phyloP scores from a whole-genome alignment of 345 rosid species.

The Citropsis articulata region DNA sequence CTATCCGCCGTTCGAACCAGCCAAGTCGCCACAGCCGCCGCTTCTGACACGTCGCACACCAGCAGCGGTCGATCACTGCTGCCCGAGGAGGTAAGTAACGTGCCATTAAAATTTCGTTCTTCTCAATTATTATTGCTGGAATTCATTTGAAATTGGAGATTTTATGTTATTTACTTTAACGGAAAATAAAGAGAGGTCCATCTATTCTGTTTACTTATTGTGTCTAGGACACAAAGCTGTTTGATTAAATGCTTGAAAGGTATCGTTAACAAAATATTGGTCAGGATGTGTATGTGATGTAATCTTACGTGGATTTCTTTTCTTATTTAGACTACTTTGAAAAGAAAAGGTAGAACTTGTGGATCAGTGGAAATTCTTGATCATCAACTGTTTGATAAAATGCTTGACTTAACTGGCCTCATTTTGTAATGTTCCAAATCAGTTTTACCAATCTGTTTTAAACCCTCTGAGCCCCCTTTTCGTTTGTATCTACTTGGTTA shows the following conservation, averaged over 20 bases:
- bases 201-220: neutral
- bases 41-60: too few species aligned
- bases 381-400: neutral
- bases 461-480: neutral
- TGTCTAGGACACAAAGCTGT: neutral
- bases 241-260: neutral
- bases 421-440: neutral
- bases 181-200: neutral
- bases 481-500: too few species aligned
- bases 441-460: neutral
- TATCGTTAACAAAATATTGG: neutral
- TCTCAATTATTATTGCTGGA: too few species aligned
- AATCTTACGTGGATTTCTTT: neutral
- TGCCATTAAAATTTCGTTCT: too few species aligned
- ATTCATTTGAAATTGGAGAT: too few species aligned
- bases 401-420: neutral
- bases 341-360: too few species aligned
- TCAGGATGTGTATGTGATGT: neutral
- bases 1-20: too few species aligned
- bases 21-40: too few species aligned
- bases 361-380: neutral
- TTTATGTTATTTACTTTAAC: too few species aligned
- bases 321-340: neutral
- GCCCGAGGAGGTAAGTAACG: too few species aligned
- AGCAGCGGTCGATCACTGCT: too few species aligned